These are phyloP conservation scores for Solanum rostratum DNA, from an alignment of 257 asterid species.

Conservation along the genomic window DNA sequence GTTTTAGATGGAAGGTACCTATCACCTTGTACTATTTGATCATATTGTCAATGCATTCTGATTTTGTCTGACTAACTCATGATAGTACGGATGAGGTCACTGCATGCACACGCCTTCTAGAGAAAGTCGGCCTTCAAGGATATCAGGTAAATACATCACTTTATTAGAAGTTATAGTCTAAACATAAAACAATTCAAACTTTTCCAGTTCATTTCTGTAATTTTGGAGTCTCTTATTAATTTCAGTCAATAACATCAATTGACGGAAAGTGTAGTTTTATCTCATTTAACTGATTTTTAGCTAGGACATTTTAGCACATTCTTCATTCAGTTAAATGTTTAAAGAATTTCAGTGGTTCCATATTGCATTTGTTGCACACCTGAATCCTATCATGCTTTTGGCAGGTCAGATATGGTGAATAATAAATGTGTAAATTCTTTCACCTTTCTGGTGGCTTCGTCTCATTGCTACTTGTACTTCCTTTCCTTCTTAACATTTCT, in stretches of 20 bases:
- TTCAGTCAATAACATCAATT: not conserved
- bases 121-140: conserved; percentile 36
- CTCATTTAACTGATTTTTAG: not conserved
- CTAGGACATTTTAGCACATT: not conserved
- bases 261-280: not conserved
- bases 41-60: not conserved
- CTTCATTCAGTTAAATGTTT: not conserved
- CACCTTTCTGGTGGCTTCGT: not conserved
- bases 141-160: conserved; percentile 32
- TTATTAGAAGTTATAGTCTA: not conserved
- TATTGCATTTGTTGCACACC: not conserved
- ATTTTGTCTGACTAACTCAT: not conserved
- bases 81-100: conserved; percentile 33
- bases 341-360: not conserved
- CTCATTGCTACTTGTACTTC: not conserved
- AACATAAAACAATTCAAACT: not conserved
- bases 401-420: not conserved
- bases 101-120: conserved; percentile 35
- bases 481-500: not conserved
- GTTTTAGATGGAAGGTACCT: conserved; percentile 70
- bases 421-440: not conserved
- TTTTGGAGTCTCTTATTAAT: not conserved
- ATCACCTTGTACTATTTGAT: not conserved
- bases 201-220: not conserved
- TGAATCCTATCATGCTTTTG: not conserved